Evolutionary conservation across 441 rosid species (phyloP), one percentile per base, ranked within the genome.

Genomic region (Metrosideros polymorpha): DNA sequence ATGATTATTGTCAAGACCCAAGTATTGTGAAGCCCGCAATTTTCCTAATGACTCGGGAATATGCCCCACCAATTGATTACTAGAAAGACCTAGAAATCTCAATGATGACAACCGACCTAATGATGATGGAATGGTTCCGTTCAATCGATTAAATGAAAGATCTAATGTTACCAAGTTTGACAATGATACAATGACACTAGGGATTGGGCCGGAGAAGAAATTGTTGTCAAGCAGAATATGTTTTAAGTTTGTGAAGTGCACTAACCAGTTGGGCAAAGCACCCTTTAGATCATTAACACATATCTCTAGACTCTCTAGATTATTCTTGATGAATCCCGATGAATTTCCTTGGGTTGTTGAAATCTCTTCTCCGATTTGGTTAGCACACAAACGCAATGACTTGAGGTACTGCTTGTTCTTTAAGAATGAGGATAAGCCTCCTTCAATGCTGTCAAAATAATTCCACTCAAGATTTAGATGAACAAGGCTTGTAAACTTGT

Each of bases 271-370:
- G 32, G 66, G 5, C 19, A 57, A n/a, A 57, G 35, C 19, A n/a
- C 4, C 66, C 18, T 57, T 57, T 2, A n/a, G 18, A 57, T n/a
- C 0, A n/a, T 57, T 57, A 1, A 0, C 6, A 2, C 1, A 13
- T 57, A 57, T 57, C 3, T 57, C 32, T 12, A 55, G 61, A n/a
- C 32, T 18, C 51, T 84, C 85, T 14, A 84, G n/a, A 35, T 17
- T 55, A 42, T 61, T 54, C 61, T 61, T 53, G 0, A 19, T 39
- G 53, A 56, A 12, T 22, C 35, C 2, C 6, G 18, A 54, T 3
- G 76, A 39, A n/a, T 84, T 42, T 49, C 4, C 42, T 5, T n/a
- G 19, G 66, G 19, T n/a, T n/a, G 35, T 57, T 3, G 17, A 45
- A 35, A 39, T 84, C 42, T 32, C 63, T 43, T 39, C 17, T n/a